Evolutionary conservation across 2,329 filamentous ascomycete species (phyloP), one percentile per base, ranked within the genome.

Genomic region (Fusarium burgessii): DNA sequence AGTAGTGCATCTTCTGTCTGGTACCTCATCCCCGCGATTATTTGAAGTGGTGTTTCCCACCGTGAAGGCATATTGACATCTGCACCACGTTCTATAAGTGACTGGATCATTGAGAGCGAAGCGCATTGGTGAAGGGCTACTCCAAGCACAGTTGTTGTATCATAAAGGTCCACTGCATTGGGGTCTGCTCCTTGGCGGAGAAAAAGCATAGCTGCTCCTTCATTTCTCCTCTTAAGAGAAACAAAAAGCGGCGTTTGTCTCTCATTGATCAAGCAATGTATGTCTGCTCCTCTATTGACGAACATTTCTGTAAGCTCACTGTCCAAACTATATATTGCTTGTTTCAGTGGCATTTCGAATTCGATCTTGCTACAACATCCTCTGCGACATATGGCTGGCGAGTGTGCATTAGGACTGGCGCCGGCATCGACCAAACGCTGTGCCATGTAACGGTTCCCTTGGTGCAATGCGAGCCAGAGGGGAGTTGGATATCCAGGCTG

Each of bases 111-210:
- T 1, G 32, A 10, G 4, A 55, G 12, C 0, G 7, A 18, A 25
- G 1, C 5, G 2, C 1, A 0, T 0, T 1, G 2, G 2, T 17
- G 0, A 6, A 45, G 25, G 14, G 41, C 38, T 17, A n/a, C 0
- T 1, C 32, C 36, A 17, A 56, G 40, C 5, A 40, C 33, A 7
- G 40, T 57, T 3, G 0, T 1, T 9, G 1, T 1, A 18, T 7
- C 17, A 0, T 1, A 15, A 6, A 5, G 0, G 1, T 17, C 23
- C 6, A 13, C 12, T 10, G 1, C 10, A 11, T 58, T 78, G 13
- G 80, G 66, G 29, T 77, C 71, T 1, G 77, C 61, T 6, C 61
- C 51, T 4, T 8, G 23, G 0, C 15, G 15, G 3, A 68, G 35
- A 2, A 69, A 4, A 2, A 38, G 3, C 4, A 40, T 0, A 12